Evolutionary conservation across 2,329 filamentous ascomycete genomes (phyloP).

Genomic region (Aureobasidium leucospermi): DNA sequence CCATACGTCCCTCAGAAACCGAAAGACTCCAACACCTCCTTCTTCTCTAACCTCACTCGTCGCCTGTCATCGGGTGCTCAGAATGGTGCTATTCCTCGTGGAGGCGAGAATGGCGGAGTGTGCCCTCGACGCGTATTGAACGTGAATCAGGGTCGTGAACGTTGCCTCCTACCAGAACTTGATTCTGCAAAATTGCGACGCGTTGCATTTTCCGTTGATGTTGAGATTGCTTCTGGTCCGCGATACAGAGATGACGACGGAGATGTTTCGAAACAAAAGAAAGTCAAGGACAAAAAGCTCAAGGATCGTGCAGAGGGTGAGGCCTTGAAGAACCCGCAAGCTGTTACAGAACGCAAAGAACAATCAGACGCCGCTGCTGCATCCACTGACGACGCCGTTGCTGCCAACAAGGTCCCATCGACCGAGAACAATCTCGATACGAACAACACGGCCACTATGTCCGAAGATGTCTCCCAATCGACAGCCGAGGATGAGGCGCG

Average conservation of each 20-base stretch:
- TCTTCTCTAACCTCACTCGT: constrained; percentile 74
- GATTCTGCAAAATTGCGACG: constrained; percentile 73
- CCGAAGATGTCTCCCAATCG: constrained; percentile 23
- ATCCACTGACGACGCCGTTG: constrained; percentile 30
- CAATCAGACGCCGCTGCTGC: constrained; percentile 35
- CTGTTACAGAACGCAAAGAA: constrained; percentile 49
- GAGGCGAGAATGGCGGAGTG: constrained; percentile 56
- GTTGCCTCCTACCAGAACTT: constrained; percentile 72
- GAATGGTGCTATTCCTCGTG: constrained; percentile 41
- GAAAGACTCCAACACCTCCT: constrained; percentile 57
- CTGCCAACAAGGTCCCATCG: constrained; percentile 30
- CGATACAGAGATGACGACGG: constrained; percentile 56
- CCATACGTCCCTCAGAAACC: constrained; percentile 71
- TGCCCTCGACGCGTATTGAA: constrained; percentile 80
- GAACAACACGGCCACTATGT: neutral
- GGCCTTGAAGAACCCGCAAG: constrained; percentile 60
- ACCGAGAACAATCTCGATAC: constrained; percentile 27
- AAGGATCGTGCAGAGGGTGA: constrained; percentile 67
- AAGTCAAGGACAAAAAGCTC: constrained; percentile 53
- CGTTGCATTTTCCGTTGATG: constrained; percentile 93
- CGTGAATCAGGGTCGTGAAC: constrained; percentile 68
- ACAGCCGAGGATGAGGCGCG: constrained; percentile 64
- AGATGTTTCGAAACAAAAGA: constrained; percentile 41
- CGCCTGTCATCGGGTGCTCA: constrained; percentile 61
- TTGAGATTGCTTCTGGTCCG: constrained; percentile 87